Conservation (phyloP, 2,329 filamentous ascomycete species). For the Lomentospora prolificans region DNA sequence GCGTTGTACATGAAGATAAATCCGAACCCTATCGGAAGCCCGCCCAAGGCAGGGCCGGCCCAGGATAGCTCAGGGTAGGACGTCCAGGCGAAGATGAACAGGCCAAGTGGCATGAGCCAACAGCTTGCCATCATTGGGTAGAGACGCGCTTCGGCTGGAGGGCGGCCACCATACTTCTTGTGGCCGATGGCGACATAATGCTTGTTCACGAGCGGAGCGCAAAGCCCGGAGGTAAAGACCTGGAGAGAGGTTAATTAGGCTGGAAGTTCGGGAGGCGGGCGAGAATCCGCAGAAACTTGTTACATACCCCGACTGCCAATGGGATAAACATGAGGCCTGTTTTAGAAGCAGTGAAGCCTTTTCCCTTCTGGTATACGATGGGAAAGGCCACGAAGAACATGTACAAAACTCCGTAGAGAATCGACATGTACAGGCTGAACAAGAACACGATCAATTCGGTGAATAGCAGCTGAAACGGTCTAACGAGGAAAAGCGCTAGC, state of each 20-base stretch:
- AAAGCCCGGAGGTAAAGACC: conserved; percentile 16
- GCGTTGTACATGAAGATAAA: conserved; percentile 57
- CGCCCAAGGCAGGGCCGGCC: conserved; percentile 37
- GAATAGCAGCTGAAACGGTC: conserved; percentile 58
- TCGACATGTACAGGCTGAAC: conserved; percentile 54
- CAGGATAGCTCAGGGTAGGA: conserved; percentile 46
- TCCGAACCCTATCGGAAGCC: conserved; percentile 42
- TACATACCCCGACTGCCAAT: conserved; percentile 44
- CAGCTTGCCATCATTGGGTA: conserved; percentile 50
- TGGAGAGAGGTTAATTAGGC: background rate
- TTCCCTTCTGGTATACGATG: conserved; percentile 49
- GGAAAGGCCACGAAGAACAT: conserved; percentile 46
- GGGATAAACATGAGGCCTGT: conserved; percentile 55
- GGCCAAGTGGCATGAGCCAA: conserved; percentile 45
- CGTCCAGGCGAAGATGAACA: conserved; percentile 61
- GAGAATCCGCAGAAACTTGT: conserved; percentile 40
- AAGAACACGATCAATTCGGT: conserved; percentile 57
- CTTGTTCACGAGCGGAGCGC: conserved; percentile 42
- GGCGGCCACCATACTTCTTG: conserved; percentile 33
- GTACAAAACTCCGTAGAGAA: conserved; percentile 44
- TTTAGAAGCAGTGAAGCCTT: conserved; percentile 49
- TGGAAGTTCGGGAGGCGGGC: background rate
- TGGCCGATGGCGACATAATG: conserved; percentile 35
- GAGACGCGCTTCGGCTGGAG: conserved; percentile 54
- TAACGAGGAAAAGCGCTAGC: conserved; percentile 45